Evolutionary conservation across 2,329 filamentous ascomycete species (phyloP).

Genomic region (Ophiostoma piceae): DNA sequence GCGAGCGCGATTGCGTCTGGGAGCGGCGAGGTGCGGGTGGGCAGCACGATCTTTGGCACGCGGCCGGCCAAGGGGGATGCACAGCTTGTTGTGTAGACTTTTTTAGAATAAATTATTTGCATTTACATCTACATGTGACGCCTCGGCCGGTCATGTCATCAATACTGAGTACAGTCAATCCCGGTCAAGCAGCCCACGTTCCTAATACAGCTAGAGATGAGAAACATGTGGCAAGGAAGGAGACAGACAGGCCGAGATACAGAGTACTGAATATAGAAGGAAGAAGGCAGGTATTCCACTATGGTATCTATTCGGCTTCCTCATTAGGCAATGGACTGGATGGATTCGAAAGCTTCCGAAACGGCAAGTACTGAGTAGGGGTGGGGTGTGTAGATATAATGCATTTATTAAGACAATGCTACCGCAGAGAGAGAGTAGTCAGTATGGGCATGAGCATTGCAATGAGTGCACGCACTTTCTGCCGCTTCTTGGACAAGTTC

Average conservation of each 20-base stretch:
- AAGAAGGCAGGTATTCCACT: background rate
- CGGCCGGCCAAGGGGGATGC: constrained; percentile 75
- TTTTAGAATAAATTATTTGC: background rate
- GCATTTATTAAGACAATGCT: background rate
- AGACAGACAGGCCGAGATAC: background rate
- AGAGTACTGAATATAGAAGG: background rate
- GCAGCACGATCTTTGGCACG: constrained; percentile 88
- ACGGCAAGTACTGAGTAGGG: background rate
- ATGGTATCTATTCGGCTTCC: constrained; percentile 2
- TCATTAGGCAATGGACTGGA: background rate
- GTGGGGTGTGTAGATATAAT: constrained; percentile 2
- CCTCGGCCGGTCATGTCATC: no score
- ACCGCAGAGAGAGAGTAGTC: no score
- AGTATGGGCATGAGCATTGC: background rate
- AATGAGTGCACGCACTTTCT: background rate
- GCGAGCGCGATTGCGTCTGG: constrained; percentile 80
- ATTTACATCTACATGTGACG: background rate
- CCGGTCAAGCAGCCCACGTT: background rate
- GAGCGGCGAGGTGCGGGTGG: constrained; percentile 83
- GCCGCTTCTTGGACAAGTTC: background rate
- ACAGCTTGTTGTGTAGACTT: constrained; percentile 51
- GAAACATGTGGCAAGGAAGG: background rate
- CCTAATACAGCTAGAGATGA: background rate
- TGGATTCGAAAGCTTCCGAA: background rate
- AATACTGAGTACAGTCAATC: background rate